Evolutionary conservation across 148 eudicot genomes (phyloP).

Genomic region (Rhododendron ferrugineum): DNA sequence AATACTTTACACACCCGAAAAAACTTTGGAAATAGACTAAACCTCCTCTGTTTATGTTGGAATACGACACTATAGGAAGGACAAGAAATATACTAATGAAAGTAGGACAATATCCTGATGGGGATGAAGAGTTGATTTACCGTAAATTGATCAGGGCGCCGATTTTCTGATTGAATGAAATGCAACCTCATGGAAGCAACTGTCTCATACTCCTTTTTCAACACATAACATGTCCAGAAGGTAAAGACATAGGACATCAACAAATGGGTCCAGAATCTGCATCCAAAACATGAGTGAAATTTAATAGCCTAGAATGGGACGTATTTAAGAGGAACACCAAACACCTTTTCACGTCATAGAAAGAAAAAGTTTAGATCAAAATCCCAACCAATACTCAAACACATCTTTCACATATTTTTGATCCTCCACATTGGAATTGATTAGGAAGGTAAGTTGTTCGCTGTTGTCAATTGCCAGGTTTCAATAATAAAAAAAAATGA

Average conservation of each 20-base stretch:
- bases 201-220: slow-evolving; percentile 55
- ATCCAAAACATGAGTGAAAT: background rate
- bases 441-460: background rate
- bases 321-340: background rate
- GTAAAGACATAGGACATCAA: slow-evolving; percentile 57
- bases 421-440: background rate
- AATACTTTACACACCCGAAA: background rate
- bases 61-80: background rate
- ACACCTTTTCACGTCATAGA: background rate
- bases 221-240: slow-evolving; percentile 61
- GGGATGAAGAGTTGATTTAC: slow-evolving; percentile 24
- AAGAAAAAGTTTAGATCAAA: background rate
- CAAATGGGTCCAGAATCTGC: slow-evolving; percentile 69
- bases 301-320: background rate
- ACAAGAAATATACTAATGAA: background rate
- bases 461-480: background rate
- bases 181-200: slow-evolving; percentile 58
- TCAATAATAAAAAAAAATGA: background rate
- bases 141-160: slow-evolving; percentile 67
- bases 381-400: background rate
- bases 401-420: background rate
- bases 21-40: background rate
- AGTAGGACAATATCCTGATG: background rate
- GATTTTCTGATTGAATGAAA: slow-evolving; percentile 57
- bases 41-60: background rate